These are phyloP conservation scores for Diaporthe sp. DNA, from an alignment of 2,329 filamentous ascomycete genomes.

Conservation along the genomic window DNA sequence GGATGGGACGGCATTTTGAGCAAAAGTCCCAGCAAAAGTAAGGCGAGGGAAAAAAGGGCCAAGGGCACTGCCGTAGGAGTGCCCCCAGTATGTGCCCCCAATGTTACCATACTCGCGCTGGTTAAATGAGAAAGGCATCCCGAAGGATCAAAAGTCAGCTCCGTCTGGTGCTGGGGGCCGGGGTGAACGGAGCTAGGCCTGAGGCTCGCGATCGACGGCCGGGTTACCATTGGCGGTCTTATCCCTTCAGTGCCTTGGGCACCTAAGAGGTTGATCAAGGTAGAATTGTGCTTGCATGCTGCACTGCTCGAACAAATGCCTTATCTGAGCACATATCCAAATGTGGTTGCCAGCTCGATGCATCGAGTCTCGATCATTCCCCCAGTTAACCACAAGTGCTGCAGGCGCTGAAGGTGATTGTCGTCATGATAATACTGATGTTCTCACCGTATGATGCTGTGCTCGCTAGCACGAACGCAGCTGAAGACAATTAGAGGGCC, in stretches of 20 bases:
- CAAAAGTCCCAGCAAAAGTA: neutral
- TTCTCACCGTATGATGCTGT: neutral
- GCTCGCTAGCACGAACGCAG: neutral
- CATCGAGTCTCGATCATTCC: neutral
- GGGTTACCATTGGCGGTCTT: neutral
- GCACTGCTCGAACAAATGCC: neutral
- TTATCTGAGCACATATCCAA: neutral
- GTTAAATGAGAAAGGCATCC: slow-evolving; percentile 7
- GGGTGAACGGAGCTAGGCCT: neutral
- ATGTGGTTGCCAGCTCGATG: neutral
- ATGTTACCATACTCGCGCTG: neutral
- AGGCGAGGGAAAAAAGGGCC: neutral
- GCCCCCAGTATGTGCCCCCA: slow-evolving; percentile 13
- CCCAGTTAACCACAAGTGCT: neutral
- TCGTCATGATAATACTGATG: no score
- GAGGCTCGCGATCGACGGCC: neutral
- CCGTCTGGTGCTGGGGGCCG: neutral
- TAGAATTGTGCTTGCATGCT: neutral
- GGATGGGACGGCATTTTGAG: neutral
- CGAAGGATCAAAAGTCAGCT: slow-evolving; percentile 22
- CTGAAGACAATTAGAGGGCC: neutral
- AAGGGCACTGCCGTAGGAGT: neutral
- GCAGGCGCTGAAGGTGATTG: neutral
- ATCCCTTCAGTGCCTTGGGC: neutral
- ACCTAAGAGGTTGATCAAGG: neutral